Evolutionary conservation across 352 stramenopile genomes (phyloP), one percentile per base, ranked within the genome.

Genomic region (Thraustochytrium striatum): DNA sequence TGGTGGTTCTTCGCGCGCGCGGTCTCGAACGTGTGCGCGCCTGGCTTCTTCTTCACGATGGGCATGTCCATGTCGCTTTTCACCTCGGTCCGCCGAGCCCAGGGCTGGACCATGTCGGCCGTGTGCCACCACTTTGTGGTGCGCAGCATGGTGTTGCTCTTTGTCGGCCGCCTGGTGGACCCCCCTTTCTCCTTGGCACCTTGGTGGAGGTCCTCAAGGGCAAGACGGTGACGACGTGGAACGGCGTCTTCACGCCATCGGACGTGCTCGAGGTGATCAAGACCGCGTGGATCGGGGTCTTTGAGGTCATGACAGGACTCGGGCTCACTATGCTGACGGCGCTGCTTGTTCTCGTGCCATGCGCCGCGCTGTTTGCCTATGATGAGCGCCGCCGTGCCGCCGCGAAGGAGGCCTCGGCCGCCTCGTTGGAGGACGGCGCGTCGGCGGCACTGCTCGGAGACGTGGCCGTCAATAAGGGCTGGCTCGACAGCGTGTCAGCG

Each of bases 21-120:
- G 5, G 30, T 70, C 38, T 58, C 5, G 5, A 61, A 70, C 21
- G n/a, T 70, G 5, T 70, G 61, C 30, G 61, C 61, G 25, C 61
- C 61, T 5, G 61, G 61, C 16, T 70, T 70, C 30, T 70, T 70
- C 38, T 55, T 70, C 43, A 70, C 61, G 5, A 70, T 70, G 61
- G 61, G 61, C 36, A 70, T 70, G 43, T 47, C 36, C 25, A 70
- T 70, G 61, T 5, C 43, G 25, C 43, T 62, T 11, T 70, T 70
- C 36, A 58, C 30, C n/a, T 5, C 16, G 5, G 5, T 21, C 5
- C 30, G 61, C 9, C 30, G 5, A 55, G 5, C 5, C 25, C 61
- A 61, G 5, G 61, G 61, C 25, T 70, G 43, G 61, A 13, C 25
- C 38, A 19, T 3, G 35, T 11, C 11, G 5, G 5, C 25, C 5